These are phyloP conservation scores for Acrocalymma vagum DNA, from an alignment of 2,329 filamentous ascomycete genomes.

Conservation along the genomic window DNA sequence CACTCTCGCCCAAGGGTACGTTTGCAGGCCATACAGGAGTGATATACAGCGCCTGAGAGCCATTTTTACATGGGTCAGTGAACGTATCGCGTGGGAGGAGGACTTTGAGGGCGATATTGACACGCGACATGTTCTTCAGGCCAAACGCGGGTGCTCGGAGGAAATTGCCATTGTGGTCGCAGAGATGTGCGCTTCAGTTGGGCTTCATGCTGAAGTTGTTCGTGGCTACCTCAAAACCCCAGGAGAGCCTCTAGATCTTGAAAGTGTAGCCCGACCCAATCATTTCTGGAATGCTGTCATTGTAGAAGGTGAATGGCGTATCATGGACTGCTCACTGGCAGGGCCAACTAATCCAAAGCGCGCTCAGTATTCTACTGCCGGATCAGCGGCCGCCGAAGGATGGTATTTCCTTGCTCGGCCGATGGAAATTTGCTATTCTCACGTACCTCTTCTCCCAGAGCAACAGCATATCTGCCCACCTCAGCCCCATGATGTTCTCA, in stretches of 20 bases:
- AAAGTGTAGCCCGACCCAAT: constrained; percentile 84
- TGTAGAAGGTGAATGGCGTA: constrained; percentile 93
- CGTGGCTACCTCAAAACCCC: constrained; percentile 90
- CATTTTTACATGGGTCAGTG: constrained; percentile 97
- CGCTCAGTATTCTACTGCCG: constrained; percentile 76
- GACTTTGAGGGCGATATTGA: constrained; percentile 89
- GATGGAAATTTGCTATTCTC: constrained; percentile 92
- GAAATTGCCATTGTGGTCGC: constrained; percentile 89
- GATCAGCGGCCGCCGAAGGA: constrained; percentile 75
- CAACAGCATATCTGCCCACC: constrained; percentile 95
- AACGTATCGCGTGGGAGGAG: constrained; percentile 95
- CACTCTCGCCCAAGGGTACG: constrained; percentile 86
- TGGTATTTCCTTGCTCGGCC: constrained; percentile 97
- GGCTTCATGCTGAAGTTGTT: constrained; percentile 86
- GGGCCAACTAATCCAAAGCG: constrained; percentile 89
- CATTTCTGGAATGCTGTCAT: constrained; percentile 98
- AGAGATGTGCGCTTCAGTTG: constrained; percentile 93
- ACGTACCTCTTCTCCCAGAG: constrained; percentile 84
- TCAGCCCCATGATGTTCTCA: constrained; percentile 82
- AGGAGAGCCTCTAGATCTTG: constrained; percentile 77
- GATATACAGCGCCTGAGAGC: constrained; percentile 92
- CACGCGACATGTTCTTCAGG: constrained; percentile 82
- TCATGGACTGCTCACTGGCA: constrained; percentile 93
- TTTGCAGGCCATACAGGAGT: constrained; percentile 92
- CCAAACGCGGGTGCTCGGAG: constrained; percentile 82